Evolutionary conservation across 169 alveolate genomes (phyloP), one percentile per base, ranked within the genome.

Genomic region (Babesia bovis): DNA sequence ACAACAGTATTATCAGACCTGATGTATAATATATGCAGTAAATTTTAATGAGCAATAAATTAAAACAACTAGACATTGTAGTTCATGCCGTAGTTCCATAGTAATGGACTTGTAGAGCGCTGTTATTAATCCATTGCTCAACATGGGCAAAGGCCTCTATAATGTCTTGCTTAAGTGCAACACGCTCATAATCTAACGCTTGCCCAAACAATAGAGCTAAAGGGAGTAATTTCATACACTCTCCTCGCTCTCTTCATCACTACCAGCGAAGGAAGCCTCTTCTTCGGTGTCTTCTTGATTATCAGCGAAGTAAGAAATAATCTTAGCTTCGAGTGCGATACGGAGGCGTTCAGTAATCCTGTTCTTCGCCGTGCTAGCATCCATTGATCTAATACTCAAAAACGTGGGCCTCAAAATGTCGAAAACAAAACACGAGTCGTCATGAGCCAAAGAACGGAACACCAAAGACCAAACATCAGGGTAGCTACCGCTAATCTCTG

Each of bases 381-480:
- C 82, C 65, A 41, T 38, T 3, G 74, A 41, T 13, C 65, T 50
- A 9, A 71, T 67, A 28, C 47, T 45, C 49, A 77, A 30, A 15
- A 44, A 40, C 57, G 59, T 77, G 50, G 85, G 85, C 52, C 71
- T 28, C 33, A 77, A 57, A 19, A 35, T 40, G 58, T 77, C 85
- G 49, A 28, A 66, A 41, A 77, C 56, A 28, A 38, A 77, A 0
- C 55, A 17, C 25, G 57, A 1, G 30, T 79, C 74, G 10, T 67
- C 76, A 25, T 79, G 84, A 13, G 83, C 38, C 21, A 79, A n/a
- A 1, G 82, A 60, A 40, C 59, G 72, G 59, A 79, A 79, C 33
- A 79, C 87, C 53, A 67, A 49, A 17, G 87, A 52, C 87, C 87
- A 79, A 17, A 79, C 35, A 75, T 79, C 83, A n/a, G 75, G 75